phyloP scores from a whole-genome alignment of 1,284 basidiomycete genomes.

The Melampsora larici-populina region DNA sequence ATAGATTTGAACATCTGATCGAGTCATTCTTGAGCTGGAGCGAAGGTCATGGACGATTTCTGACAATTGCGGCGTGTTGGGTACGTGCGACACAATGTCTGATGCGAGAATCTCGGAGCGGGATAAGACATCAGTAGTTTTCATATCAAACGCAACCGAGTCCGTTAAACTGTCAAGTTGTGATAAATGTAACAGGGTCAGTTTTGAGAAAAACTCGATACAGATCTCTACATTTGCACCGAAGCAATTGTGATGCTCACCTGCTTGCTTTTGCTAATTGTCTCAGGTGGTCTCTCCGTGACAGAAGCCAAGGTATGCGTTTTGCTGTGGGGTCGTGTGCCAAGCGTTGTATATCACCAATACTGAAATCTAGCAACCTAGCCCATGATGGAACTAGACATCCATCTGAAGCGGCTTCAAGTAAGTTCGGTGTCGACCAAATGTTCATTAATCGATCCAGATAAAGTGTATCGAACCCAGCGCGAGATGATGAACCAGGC shows the following conservation, averaged over 20 bases:
- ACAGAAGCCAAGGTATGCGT: conserved; percentile 24
- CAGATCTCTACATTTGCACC: not conserved
- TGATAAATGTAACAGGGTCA: not conserved
- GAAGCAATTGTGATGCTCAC: conserved; percentile 10
- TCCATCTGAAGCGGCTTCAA: conserved; percentile 60
- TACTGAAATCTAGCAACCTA: conserved; percentile 33
- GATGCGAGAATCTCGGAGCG: conserved; percentile 48
- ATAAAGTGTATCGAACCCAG: conserved; percentile 64
- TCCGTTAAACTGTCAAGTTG: conserved; percentile 19
- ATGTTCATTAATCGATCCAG: conserved; percentile 78
- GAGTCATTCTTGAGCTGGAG: conserved; percentile 73
- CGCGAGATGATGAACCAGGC: conserved; percentile 63
- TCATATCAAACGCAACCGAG: conserved; percentile 25
- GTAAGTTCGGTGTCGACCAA: conserved; percentile 69
- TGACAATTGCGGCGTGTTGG: conserved; percentile 61
- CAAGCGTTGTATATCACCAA: conserved; percentile 31
- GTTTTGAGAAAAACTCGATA: not conserved
- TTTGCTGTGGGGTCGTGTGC: conserved; percentile 27
- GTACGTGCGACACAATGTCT: conserved; percentile 48
- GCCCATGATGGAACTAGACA: conserved; percentile 48
- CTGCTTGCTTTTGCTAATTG: conserved; percentile 17
- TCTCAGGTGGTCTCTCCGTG: conserved; percentile 1
- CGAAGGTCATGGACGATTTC: conserved; percentile 66
- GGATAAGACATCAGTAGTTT: conserved; percentile 22
- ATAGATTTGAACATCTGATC: conserved; percentile 74